These are phyloP conservation scores for Cardamine chenopodiifolia DNA, from an alignment of 345 rosid genomes.

Conservation along the genomic window DNA sequence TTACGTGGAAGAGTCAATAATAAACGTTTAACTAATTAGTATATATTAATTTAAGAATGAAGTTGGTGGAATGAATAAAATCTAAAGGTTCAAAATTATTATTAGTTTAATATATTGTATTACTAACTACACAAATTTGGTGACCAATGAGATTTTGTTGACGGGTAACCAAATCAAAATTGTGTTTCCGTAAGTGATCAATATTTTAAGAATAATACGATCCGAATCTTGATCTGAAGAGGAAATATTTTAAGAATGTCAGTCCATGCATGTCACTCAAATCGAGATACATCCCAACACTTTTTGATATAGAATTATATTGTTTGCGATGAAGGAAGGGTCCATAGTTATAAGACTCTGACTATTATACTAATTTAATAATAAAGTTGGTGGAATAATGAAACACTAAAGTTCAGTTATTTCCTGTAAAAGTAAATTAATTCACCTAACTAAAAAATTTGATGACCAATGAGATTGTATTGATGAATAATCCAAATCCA, in stretches of 20 bases:
- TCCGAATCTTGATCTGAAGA: slow-evolving; percentile 13
- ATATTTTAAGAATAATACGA: slow-evolving; percentile 30
- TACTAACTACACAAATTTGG: slow-evolving; percentile 14
- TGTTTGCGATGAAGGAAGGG: neutral
- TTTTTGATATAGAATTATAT: neutral
- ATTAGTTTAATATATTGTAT: neutral
- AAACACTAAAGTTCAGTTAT: slow-evolving; percentile 18
- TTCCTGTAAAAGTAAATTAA: slow-evolving; percentile 27
- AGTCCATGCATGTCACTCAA: slow-evolving; percentile 11
- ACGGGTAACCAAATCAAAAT: slow-evolving; percentile 18
- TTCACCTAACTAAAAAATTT: slow-evolving; percentile 25
- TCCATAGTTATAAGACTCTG: slow-evolving; percentile 16
- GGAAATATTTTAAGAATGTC: neutral
- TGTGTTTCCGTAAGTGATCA: neutral
- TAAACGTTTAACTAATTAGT: slow-evolving; percentile 9
- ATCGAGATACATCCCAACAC: slow-evolving; percentile 14
- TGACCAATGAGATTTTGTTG: slow-evolving; percentile 34
- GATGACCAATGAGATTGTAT: slow-evolving; percentile 33
- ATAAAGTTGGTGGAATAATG: slow-evolving; percentile 28
- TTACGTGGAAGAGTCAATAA: neutral
- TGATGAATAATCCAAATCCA: slow-evolving; percentile 43
- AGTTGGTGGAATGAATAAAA: slow-evolving; percentile 18
- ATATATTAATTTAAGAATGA: slow-evolving; percentile 17
- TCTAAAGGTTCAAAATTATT: neutral
- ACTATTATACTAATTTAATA: slow-evolving; percentile 15